Percentiles rank a stretch among this genome's conserved stretches.
phyloP scores from a whole-genome alignment of 352 stramenopile genomes.

The Thalassiosira mediterranea region DNA sequence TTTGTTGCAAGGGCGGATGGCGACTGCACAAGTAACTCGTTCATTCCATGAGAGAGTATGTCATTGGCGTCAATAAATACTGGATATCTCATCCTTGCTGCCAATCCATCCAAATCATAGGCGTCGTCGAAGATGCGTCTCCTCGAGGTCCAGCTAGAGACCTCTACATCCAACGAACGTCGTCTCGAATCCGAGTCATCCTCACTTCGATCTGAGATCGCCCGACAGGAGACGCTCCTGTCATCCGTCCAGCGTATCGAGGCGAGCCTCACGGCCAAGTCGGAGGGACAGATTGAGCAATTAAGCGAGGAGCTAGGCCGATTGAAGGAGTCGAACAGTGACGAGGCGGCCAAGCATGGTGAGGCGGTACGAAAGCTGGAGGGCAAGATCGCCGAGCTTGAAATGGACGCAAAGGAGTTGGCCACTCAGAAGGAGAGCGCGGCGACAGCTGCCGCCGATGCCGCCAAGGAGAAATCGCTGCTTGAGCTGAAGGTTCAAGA shows the following conservation, averaged over 20 bases:
- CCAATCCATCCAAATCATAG: background rate
- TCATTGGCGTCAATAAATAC: no score
- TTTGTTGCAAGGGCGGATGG: no score
- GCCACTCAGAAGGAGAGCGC: slow-evolving; percentile 39
- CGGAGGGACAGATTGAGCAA: slow-evolving; percentile 56
- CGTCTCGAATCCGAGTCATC: slow-evolving; percentile 57
- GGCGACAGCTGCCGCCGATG: slow-evolving; percentile 10
- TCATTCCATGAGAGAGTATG: no score
- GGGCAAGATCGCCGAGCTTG: slow-evolving; percentile 51
- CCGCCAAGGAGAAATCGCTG: slow-evolving; percentile 39
- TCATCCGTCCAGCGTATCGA: slow-evolving; percentile 80
- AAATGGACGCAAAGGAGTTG: slow-evolving; percentile 46
- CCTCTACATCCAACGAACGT: slow-evolving; percentile 59
- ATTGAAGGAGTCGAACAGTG: slow-evolving; percentile 24
- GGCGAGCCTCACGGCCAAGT: slow-evolving; percentile 67
- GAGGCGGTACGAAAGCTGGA: slow-evolving; percentile 47
- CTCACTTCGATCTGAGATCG: slow-evolving; percentile 69
- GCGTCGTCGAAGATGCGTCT: slow-evolving; percentile 55
- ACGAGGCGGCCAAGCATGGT: slow-evolving; percentile 42
- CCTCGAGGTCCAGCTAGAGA: slow-evolving; percentile 67
- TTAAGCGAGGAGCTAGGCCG: slow-evolving; percentile 51
- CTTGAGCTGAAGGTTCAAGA: slow-evolving; percentile 57
- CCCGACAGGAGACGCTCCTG: slow-evolving; percentile 67
- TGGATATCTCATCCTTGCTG: background rate
- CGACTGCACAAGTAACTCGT: no score